These are phyloP conservation scores for Vitellaria paradoxa DNA, from an alignment of 179 eudicot genomes.

Conservation along the genomic window DNA sequence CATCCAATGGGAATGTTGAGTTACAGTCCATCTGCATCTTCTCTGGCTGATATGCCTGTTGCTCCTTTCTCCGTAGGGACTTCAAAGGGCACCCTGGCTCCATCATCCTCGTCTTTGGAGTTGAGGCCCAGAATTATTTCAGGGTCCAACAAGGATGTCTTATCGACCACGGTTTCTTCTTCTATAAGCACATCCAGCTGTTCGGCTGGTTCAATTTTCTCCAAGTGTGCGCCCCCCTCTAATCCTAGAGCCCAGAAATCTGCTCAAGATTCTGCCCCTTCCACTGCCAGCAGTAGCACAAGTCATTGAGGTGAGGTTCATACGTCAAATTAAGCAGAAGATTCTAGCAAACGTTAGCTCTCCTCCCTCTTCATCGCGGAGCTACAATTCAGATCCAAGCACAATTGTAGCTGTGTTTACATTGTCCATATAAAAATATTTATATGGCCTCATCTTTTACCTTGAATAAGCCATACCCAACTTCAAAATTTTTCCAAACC, in stretches of 20 bases:
- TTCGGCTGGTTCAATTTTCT: slow-evolving; percentile 54
- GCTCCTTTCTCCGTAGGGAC: slow-evolving; percentile 38
- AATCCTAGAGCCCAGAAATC: slow-evolving; percentile 45
- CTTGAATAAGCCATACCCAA: slow-evolving; percentile 47
- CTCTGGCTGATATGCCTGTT: slow-evolving; percentile 93
- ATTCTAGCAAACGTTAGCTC: background rate
- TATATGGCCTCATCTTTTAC: slow-evolving; percentile 30
- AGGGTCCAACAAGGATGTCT: slow-evolving; percentile 43
- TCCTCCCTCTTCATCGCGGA: background rate
- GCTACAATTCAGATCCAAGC: slow-evolving; percentile 11
- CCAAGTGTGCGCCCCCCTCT: slow-evolving; percentile 47
- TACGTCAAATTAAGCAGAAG: slow-evolving; percentile 24
- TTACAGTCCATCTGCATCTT: slow-evolving; percentile 92
- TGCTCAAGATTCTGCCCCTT: slow-evolving; percentile 37
- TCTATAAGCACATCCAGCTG: slow-evolving; percentile 47
- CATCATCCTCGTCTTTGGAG: slow-evolving; percentile 94
- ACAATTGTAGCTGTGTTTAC: slow-evolving; percentile 10
- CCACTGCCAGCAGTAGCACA: slow-evolving; percentile 34
- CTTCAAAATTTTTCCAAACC: slow-evolving; percentile 24
- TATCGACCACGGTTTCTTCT: slow-evolving; percentile 42
- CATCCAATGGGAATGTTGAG: slow-evolving; percentile 84
- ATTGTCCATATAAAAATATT: slow-evolving; percentile 27
- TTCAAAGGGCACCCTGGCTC: slow-evolving; percentile 40
- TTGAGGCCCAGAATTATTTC: slow-evolving; percentile 50
- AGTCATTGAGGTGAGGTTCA: slow-evolving; percentile 34